Percentiles rank a stretch among this genome's conserved stretches.
Evolutionary conservation across 2,329 filamentous ascomycete genomes (phyloP).

Genomic region (Arthrobotrys entomopaga): DNA sequence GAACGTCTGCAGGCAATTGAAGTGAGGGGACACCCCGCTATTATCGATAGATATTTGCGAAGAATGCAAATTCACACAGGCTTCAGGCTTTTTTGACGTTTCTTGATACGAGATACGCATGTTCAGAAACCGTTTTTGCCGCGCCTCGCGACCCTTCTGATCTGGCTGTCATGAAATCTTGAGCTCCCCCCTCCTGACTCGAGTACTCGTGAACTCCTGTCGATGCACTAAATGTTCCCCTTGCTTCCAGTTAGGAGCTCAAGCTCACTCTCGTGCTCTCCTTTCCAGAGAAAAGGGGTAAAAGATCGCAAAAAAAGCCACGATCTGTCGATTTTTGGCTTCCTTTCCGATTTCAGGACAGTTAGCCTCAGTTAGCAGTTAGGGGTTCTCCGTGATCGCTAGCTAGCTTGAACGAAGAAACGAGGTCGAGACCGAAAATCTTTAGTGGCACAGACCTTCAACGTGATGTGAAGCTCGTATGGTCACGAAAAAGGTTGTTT

Average conservation of each 20-base stretch:
- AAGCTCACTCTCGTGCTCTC: slow-evolving; percentile 20
- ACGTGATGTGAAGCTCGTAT: slow-evolving; percentile 23
- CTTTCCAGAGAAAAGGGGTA: slow-evolving; percentile 35
- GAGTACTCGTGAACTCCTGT: background rate
- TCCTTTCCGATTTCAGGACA: background rate
- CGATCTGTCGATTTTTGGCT: slow-evolving; percentile 23
- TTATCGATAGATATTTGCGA: slow-evolving; percentile 18
- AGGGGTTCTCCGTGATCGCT: slow-evolving; percentile 17
- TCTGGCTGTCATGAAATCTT: slow-evolving; percentile 13
- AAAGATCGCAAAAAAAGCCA: slow-evolving; percentile 8
- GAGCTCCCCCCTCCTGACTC: too few species aligned
- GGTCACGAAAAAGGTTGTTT: background rate
- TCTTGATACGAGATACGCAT: slow-evolving; percentile 11
- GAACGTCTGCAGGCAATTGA: slow-evolving; percentile 3
- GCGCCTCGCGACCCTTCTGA: slow-evolving; percentile 22
- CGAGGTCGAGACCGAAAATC: slow-evolving; percentile 17
- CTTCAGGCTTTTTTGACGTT: slow-evolving; percentile 22
- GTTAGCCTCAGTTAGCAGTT: too few species aligned
- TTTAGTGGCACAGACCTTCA: slow-evolving; percentile 39
- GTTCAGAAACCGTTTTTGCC: slow-evolving; percentile 12
- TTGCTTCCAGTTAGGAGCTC: slow-evolving; percentile 24
- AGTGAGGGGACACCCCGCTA: slow-evolving; percentile 24
- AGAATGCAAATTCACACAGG: slow-evolving; percentile 4
- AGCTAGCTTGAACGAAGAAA: slow-evolving; percentile 20
- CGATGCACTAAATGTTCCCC: slow-evolving; percentile 11